A percentile compares a stretch with the other conserved stretches of the same genome.
Conservation (phyloP, 148 eudicot genomes). For the Euryodendron excelsum region DNA sequence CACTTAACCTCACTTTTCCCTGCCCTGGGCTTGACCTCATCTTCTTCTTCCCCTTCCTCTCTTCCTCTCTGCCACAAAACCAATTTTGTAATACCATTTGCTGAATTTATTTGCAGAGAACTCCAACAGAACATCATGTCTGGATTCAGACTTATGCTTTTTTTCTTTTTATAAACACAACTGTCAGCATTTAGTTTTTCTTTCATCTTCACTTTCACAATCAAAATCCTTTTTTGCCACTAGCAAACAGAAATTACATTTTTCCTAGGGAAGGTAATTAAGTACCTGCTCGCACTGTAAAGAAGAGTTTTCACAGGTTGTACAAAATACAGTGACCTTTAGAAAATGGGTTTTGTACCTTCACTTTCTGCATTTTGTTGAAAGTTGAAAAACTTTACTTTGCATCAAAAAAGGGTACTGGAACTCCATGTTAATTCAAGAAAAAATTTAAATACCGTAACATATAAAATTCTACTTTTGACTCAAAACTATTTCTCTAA, state of each 20-base stretch:
- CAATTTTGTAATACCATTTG: slow-evolving; percentile 16
- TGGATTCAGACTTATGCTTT: background rate
- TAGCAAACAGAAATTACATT: background rate
- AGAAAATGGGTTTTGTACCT: background rate
- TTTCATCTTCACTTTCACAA: background rate
- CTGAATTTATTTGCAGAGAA: background rate
- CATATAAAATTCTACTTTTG: background rate
- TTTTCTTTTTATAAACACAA: background rate
- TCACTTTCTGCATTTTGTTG: background rate
- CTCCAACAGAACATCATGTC: background rate
- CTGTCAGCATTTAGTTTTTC: background rate
- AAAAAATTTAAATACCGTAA: background rate
- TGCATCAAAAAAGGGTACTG: background rate
- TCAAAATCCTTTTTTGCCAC: background rate
- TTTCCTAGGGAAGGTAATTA: background rate
- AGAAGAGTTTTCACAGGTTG: background rate
- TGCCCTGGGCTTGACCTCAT: slow-evolving; percentile 23
- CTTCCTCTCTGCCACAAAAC: slow-evolving; percentile 48
- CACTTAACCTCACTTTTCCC: slow-evolving; percentile 54
- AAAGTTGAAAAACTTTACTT: no score
- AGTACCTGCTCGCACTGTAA: background rate
- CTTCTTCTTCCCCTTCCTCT: slow-evolving; percentile 29
- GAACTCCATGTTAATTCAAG: background rate
- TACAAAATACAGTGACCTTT: background rate
- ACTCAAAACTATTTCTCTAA: background rate